Base-by-base conservation (phyloP, 2,329 filamentous ascomycete species). In the Alternaria incomplexa region DNA sequence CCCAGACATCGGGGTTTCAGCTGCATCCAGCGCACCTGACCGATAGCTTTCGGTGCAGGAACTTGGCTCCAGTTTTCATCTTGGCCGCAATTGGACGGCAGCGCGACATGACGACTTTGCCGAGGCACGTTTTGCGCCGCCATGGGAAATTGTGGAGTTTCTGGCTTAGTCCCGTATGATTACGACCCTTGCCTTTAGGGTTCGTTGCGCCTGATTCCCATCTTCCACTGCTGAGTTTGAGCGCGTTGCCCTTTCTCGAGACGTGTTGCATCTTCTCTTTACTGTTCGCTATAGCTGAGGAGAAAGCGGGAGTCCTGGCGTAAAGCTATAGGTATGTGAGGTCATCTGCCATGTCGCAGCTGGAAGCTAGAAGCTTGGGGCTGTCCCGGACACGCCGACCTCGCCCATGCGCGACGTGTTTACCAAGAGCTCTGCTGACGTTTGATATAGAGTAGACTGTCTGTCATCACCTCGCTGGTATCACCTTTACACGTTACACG, bases 341-440 rank as follows among this genome's bases (percentile, higher is more conserved):
- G 48, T 52, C 48, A 52, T 28, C 48, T 52, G 48, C 30, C 20
- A 23, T 12, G 12, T 52, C 17, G 28, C 40, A 43, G 30, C 55
- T 47, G 12, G 55, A 57, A 57, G 30, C 45, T 68, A 48, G 59
- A 48, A 62, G 59, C 60, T 61, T 26, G 32, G 51, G 48, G 51
- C 48, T 48, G 28, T 25, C 26, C 60, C 66, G 66, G 66, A 52
- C 56, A 65, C 56, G 59, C 66, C 66, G 64, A 64, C 32, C 3
- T 58, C 50, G 32, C 45, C 54, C 52, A 48, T 56, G 60, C 50
- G 22, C 30, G 32, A 0, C 46, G 25, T 25, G 50, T 45, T 40
- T 44, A 28, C 32, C 47, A 40, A 47, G 30, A 51, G 26, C 17
- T 45, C 28, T 58, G 57, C 64, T 69, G 54, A 67, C 56, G 3